phyloP scores from a whole-genome alignment of 2,329 filamentous ascomycete genomes.

The Coleophoma eucalyptorum region DNA sequence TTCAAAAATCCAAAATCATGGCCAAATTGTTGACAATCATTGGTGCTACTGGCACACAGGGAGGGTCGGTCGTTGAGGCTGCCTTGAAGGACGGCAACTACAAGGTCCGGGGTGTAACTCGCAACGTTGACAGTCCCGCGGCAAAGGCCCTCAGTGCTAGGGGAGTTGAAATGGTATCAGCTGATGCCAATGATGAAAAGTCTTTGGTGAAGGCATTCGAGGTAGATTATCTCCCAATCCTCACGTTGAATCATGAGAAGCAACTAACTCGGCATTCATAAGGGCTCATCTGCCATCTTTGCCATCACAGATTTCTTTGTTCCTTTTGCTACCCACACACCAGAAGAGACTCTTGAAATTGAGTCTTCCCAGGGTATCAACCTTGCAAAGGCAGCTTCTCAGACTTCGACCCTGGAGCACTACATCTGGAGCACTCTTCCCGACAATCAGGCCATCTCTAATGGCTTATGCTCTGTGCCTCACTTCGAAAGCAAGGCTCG shows the following conservation, averaged over 20 bases:
- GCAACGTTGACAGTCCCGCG: conserved; percentile 34
- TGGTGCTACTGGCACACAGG: conserved; percentile 43
- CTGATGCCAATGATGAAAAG: conserved; percentile 34
- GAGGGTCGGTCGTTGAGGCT: conserved; percentile 41
- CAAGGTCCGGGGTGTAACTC: conserved; percentile 41
- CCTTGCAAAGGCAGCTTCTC: conserved; percentile 35
- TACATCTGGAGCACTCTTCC: conserved; percentile 38
- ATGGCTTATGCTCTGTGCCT: conserved; percentile 31
- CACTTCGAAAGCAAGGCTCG: conserved; percentile 27
- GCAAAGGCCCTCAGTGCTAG: conserved; percentile 32
- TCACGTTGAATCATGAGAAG: neutral
- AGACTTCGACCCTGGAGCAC: conserved; percentile 34
- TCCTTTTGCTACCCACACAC: conserved; percentile 33
- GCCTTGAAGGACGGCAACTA: conserved; percentile 33
- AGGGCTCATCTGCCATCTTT: conserved; percentile 46
- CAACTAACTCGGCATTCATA: neutral
- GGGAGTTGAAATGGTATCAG: conserved; percentile 38
- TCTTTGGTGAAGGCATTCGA: conserved; percentile 34
- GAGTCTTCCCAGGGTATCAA: conserved; percentile 39
- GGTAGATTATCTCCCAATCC: neutral
- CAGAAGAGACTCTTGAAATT: conserved; percentile 30
- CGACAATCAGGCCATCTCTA: conserved; percentile 29
- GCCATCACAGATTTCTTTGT: conserved; percentile 53
- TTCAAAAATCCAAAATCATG: neutral
- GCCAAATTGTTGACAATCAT: conserved; percentile 38